Evolutionary conservation across 306 rosid species (phyloP), one percentile per base, ranked within the genome.

Genomic region (Cicer cuneatum): DNA sequence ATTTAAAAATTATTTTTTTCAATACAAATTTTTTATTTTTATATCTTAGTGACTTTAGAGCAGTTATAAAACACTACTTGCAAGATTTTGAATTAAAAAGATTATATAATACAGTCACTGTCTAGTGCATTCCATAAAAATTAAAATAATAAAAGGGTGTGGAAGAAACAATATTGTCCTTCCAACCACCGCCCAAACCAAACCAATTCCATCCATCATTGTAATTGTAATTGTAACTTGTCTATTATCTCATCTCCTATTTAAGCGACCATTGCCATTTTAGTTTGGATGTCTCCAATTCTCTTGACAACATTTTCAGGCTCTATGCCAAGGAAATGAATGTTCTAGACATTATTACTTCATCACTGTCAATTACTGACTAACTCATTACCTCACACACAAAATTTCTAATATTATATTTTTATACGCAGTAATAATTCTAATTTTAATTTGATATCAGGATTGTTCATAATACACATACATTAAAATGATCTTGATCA

Each of bases 111-210:
- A 24, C 2, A 24, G 83, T 47, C 11, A 8, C 39, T 71, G 79
- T 73, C 71, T 42, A 58, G 63, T 79, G 84, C 82, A 75, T 78
- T 79, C 70, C 51, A 78, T 62, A 29, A 63, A 78, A 61, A 53
- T 68, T 83, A 87, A 87, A 81, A 66, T 66, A 7, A 79, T 61
- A 61, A 8, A 43, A 71, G 83, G 84, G 88, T 72, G 83, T 85
- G 88, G 90, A 86, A 71, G 75, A 73, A 85, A 81, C 82, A 81
- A 57, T 57, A 60, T 2, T 88, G 92, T 77, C 80, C 46, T 64
- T 79, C 63, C 85, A 93, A 93, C 95, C 94, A 90, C 90, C 83
- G 73, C 81, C 91, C 83, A 90, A 74, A 73, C 68, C 84, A 67
- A 86, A 76, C 60, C 80, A 54, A 58, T 2, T 51, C 8, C 8